A percentile compares a stretch with the other conserved stretches of the same genome.
Conservation (phyloP, 495 filamentous ascomycete species). For the Thermothielavioides terrestris region DNA sequence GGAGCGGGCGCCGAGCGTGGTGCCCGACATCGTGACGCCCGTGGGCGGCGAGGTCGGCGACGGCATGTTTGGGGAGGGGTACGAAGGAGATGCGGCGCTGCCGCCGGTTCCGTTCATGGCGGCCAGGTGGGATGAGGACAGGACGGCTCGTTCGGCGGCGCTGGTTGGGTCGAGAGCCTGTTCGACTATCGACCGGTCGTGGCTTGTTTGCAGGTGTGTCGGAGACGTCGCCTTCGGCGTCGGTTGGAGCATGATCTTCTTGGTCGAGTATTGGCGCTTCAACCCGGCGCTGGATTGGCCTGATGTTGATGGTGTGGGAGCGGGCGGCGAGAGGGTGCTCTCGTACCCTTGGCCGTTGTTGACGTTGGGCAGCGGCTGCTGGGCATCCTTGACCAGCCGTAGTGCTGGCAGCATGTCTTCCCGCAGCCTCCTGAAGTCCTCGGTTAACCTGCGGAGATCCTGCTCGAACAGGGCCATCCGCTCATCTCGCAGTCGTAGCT, state of each 20-base stretch:
- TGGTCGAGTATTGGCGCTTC: constrained; percentile 80
- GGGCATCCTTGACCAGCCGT: constrained; percentile 79
- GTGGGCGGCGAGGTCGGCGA: constrained; percentile 73
- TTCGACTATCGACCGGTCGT: constrained; percentile 48
- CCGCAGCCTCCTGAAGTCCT: constrained; percentile 74
- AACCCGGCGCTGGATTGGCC: constrained; percentile 45
- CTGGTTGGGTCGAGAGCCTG: constrained; percentile 46
- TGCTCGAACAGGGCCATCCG: constrained; percentile 70
- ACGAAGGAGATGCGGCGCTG: constrained; percentile 43
- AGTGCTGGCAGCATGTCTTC: constrained; percentile 88
- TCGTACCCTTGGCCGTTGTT: constrained; percentile 37
- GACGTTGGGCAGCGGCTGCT: constrained; percentile 69
- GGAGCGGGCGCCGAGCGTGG: constrained; percentile 49
- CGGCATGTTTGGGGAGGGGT: constrained; percentile 64
- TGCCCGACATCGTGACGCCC: constrained; percentile 24
- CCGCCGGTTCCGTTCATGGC: constrained; percentile 59
- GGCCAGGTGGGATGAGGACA: constrained; percentile 68
- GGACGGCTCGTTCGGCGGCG: constrained; percentile 50
- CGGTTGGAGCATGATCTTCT: constrained; percentile 75
- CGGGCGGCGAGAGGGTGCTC: constrained; percentile 42
- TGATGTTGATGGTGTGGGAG: constrained; percentile 40
- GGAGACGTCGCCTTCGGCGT: constrained; percentile 71
- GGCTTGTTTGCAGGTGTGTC: constrained; percentile 57
- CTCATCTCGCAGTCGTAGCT: constrained; percentile 79
- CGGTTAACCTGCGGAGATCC: constrained; percentile 69